Evolutionary conservation across 2,329 filamentous ascomycete genomes (phyloP).

Genomic region (Nigrospora oryzae): DNA sequence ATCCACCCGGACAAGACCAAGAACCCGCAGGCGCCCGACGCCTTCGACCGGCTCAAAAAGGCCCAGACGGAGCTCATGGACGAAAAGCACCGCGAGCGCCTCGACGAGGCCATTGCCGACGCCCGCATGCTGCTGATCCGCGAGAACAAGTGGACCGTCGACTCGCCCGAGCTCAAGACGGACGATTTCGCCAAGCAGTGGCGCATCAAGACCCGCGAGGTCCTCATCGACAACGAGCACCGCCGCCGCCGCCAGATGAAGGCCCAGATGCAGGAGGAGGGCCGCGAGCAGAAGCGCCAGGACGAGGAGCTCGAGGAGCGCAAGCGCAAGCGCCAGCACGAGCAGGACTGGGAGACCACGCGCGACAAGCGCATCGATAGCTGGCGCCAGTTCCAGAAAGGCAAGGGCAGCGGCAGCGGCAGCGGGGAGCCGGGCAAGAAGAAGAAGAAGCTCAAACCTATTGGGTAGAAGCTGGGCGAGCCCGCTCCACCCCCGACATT

Average conservation of each 20-base stretch:
- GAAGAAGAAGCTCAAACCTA: slow-evolving; percentile 64
- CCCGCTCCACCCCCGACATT: too few relatives aligned
- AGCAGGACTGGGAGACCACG: slow-evolving; percentile 91
- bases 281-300: slow-evolving; percentile 73
- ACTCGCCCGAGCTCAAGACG: slow-evolving; percentile 79
- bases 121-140: slow-evolving; percentile 91
- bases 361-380: slow-evolving; percentile 85
- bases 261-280: slow-evolving; percentile 94
- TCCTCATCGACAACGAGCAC: slow-evolving; percentile 89
- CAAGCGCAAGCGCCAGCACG: slow-evolving; percentile 83
- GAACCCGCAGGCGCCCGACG: slow-evolving; percentile 84
- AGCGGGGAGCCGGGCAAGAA: slow-evolving; percentile 38
- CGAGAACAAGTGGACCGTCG: slow-evolving; percentile 85
- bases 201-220: slow-evolving; percentile 82
- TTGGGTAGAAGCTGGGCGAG: slow-evolving; percentile 29
- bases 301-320: slow-evolving; percentile 77
- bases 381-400: slow-evolving; percentile 89
- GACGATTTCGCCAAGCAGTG: slow-evolving; percentile 76
- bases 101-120: slow-evolving; percentile 94
- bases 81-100: slow-evolving; percentile 76
- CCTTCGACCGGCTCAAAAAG: slow-evolving; percentile 94
- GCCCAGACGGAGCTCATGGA: slow-evolving; percentile 87
- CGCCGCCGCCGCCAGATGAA: slow-evolving; percentile 77
- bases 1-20: slow-evolving; percentile 98
- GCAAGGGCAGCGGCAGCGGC: slow-evolving; percentile 39